phyloP scores from a whole-genome alignment of 495 filamentous ascomycete genomes.

The Copromyces sp. region DNA sequence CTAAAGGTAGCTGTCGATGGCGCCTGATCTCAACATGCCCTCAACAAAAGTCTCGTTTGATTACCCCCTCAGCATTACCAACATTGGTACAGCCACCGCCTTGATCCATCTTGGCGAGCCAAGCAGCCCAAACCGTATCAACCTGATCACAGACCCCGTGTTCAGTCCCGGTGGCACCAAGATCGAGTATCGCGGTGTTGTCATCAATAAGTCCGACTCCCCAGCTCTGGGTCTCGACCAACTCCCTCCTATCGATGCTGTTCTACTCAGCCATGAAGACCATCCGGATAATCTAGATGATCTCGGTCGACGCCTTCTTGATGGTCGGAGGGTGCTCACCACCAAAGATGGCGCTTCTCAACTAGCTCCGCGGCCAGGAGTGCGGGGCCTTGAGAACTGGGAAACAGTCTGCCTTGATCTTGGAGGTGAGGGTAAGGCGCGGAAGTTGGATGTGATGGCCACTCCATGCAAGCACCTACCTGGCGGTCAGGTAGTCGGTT shows the following conservation, averaged over 20 bases:
- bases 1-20: neutral
- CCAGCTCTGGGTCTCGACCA: conserved; percentile 29
- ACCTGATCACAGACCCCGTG: conserved; percentile 44
- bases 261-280: conserved; percentile 47
- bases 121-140: conserved; percentile 22
- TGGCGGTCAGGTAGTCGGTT: conserved; percentile 39
- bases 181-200: conserved; percentile 22
- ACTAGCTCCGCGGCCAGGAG: conserved; percentile 32
- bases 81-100: conserved; percentile 44
- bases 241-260: conserved; percentile 40
- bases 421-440: conserved; percentile 4
- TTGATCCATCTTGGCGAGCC: conserved; percentile 30
- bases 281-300: conserved; percentile 46
- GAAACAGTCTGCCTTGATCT: conserved; percentile 13
- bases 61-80: conserved; percentile 25
- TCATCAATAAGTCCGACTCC: conserved; percentile 22
- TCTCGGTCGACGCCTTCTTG: conserved; percentile 28
- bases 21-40: neutral
- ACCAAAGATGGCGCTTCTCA: conserved; percentile 39
- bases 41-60: neutral
- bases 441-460: conserved; percentile 39
- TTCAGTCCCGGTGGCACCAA: conserved; percentile 37
- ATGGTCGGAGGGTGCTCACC: conserved; percentile 41
- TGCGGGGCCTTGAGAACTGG: conserved; percentile 28
- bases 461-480: conserved; percentile 40